A percentile compares a stretch with the other conserved stretches of the same genome.
phyloP scores from a whole-genome alignment of 257 asterid genomes.

The Cinchona pubescens region DNA sequence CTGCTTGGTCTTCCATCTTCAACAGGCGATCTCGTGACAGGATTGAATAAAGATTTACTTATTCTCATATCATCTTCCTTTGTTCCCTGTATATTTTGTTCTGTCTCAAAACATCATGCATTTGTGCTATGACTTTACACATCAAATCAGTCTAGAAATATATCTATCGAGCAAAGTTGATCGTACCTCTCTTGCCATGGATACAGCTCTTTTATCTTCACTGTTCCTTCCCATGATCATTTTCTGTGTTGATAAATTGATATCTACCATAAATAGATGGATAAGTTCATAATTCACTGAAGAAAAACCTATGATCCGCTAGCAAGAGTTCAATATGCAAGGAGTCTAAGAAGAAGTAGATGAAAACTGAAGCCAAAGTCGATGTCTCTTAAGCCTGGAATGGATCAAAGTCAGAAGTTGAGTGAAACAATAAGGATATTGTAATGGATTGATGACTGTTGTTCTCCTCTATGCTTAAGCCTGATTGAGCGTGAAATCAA shows the following conservation, averaged over 20 bases:
- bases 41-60: slow-evolving; percentile 35
- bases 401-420: slow-evolving; percentile 10
- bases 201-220: slow-evolving; percentile 11
- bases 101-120: background rate
- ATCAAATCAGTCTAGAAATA: background rate
- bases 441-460: background rate
- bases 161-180: background rate
- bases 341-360: background rate
- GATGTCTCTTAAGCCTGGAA: background rate
- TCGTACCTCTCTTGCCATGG: slow-evolving; percentile 17
- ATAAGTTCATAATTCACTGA: background rate
- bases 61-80: slow-evolving; percentile 56
- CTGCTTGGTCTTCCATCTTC: slow-evolving; percentile 58
- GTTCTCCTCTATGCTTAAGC: background rate
- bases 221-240: slow-evolving; percentile 40
- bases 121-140: background rate
- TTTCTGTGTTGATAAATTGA: background rate
- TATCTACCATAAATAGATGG: background rate
- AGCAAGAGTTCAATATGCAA: slow-evolving; percentile 6
- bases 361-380: slow-evolving; percentile 2
- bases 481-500: background rate
- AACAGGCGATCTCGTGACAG: slow-evolving; percentile 27
- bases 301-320: background rate
- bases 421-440: background rate
- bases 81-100: slow-evolving; percentile 20